Evolutionary conservation across 805 yeast genomes (phyloP), one percentile per base, ranked within the genome.

Genomic region (Monosporozyma siamensis): DNA sequence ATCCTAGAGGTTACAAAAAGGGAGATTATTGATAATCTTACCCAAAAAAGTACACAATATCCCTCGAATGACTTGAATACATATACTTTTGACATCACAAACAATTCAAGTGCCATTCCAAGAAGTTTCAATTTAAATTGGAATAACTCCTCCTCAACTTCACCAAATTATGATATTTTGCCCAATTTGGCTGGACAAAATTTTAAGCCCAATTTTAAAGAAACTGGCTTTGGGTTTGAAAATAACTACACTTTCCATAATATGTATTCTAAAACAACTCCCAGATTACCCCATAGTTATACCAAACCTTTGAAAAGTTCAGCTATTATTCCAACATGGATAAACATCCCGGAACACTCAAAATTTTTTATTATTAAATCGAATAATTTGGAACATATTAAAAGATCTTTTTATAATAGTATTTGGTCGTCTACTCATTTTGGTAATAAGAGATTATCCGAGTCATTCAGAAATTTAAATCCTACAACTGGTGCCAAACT

Each of bases 371-470:
- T 78, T 17, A 77, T 78, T 44, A 78, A 78, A 51, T 76, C 82
- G 0, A 71, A 63, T 53, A 70, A 64, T 38, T 61, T 70, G 21
- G 56, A 61, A 12, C 78, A 78, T 49, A 71, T 78, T 10, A 63
- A 61, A 41, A 67, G 76, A 7, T 72, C 81, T 3, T 71, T 69
- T 45, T 47, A 59, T 37, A 65, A 75, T 46, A 66, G 67, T 9
- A 66, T 76, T 20, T 78, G 84, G 83, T 68, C 81, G 0, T 75
- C 82, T 1, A 77, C 82, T 0, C 72, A 67, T 24, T 60, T 70
- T 40, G 83, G 82, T 0, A 77, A 77, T 49, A 69, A 66, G 45
- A 60, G 80, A 40, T 60, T 78, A 36, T 64, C 71, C 36, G 65
- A 59, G 42, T 76, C 79, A 0, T 77, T 47, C 50, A 38, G 44